Percentiles rank a stretch among this genome's conserved stretches.
Conservation (phyloP, 2,329 filamentous ascomycete species). For the Aureobasidium sp. region DNA sequence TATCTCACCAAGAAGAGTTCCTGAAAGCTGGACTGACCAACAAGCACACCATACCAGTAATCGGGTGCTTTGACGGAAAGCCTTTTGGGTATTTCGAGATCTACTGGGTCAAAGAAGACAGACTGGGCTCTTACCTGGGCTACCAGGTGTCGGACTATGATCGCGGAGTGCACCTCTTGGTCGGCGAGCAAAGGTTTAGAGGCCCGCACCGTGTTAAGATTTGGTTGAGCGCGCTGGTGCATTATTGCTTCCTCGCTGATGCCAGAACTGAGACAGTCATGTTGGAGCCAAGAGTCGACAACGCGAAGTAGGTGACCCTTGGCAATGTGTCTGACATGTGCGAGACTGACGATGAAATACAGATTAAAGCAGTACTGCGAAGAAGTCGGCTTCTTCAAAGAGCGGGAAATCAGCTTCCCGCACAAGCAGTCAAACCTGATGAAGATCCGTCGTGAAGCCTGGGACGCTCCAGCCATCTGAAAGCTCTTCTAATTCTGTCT, state of each 20-base stretch:
- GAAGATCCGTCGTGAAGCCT: constrained; percentile 69
- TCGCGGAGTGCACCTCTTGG: constrained; percentile 75
- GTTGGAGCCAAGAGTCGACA: constrained; percentile 86
- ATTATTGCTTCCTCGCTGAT: constrained; percentile 73
- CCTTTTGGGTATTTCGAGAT: constrained; percentile 97
- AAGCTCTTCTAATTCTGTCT: not conserved
- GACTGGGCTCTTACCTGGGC: constrained; percentile 59
- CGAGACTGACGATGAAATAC: not conserved
- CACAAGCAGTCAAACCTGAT: constrained; percentile 90
- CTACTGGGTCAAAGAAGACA: constrained; percentile 96
- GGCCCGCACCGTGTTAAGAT: constrained; percentile 65
- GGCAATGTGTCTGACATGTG: not conserved
- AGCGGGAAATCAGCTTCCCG: constrained; percentile 76
- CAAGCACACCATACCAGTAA: constrained; percentile 77
- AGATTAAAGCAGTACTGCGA: constrained; percentile 66
- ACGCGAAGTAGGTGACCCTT: constrained; percentile 59
- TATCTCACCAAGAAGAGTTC: constrained; percentile 55
- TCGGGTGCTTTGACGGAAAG: constrained; percentile 88
- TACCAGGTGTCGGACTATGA: constrained; percentile 69
- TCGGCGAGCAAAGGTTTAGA: constrained; percentile 87
- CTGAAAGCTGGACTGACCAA: constrained; percentile 56
- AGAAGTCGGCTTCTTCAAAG: constrained; percentile 71
- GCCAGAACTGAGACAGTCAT: constrained; percentile 73
- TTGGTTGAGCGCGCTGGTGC: constrained; percentile 82
- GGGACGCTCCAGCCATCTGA: constrained; percentile 54